Evolutionary conservation across 1,284 basidiomycete species (phyloP).

Genomic region (Malassezia caprae): DNA sequence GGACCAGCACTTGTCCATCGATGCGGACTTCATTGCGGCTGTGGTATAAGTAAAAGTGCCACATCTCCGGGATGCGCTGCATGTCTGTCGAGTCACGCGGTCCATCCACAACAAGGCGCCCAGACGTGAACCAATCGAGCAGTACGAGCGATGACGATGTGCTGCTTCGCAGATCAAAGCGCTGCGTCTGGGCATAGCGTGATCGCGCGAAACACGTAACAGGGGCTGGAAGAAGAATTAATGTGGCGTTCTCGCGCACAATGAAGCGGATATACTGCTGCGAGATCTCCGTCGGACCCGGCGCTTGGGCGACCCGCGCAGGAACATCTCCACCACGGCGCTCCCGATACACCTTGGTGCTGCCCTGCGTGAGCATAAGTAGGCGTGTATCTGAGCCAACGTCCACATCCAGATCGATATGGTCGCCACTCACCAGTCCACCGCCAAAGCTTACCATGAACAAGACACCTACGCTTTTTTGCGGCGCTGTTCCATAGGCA

Average conservation of each 20-base stretch:
- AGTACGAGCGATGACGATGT: conserved; percentile 28
- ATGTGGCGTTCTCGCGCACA: conserved; percentile 25
- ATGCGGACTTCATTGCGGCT: conserved; percentile 74
- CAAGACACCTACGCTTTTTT: conserved; percentile 56
- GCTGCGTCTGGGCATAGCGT: conserved; percentile 37
- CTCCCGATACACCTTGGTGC: conserved; percentile 44
- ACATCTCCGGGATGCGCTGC: conserved; percentile 64
- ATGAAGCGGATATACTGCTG: conserved; percentile 18
- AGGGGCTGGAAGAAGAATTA: conserved; percentile 39
- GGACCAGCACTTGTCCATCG: conserved; percentile 58
- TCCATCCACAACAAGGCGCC: conserved; percentile 21
- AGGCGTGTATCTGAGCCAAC: conserved; percentile 57
- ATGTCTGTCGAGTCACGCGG: conserved; percentile 1
- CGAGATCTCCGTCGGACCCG: background rate
- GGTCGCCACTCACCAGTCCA: conserved; percentile 80
- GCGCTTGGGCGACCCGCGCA: background rate
- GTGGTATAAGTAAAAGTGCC: conserved; percentile 75
- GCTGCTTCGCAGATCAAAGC: conserved; percentile 30
- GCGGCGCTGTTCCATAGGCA: background rate
- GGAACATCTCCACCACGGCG: conserved; percentile 4
- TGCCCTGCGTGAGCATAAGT: conserved; percentile 69
- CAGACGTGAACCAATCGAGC: conserved; percentile 45
- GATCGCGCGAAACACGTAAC: conserved; percentile 39
- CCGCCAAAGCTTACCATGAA: conserved; percentile 86
- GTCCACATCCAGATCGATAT: conserved; percentile 58